Base-by-base conservation (phyloP, 495 filamentous ascomycete genomes). In the Xylaria castorea region DNA sequence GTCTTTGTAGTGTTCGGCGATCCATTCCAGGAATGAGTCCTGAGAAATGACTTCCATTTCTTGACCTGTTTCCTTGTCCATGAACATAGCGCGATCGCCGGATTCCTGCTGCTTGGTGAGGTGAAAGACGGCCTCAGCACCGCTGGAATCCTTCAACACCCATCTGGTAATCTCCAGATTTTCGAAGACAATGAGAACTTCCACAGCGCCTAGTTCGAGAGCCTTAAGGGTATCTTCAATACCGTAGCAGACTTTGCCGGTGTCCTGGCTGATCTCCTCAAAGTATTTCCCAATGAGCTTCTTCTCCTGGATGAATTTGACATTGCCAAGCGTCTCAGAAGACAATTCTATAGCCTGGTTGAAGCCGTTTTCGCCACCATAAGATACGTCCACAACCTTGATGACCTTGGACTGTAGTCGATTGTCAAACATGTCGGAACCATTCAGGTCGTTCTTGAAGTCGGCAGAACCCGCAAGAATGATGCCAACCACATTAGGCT, bases 301-400 rank as follows among this genome's bases (percentile, higher is more conserved):
- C 92, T 99, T 99, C 88, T 99, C 96, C 83, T 99, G 96, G 81
- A 99, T 97, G 83, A 99, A 99, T 83, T 99, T 99, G 86, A 99
- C 96, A 76, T 97, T 98, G 83, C 94, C 92, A 60, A 99, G 87
- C n/a, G 96, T 98, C 87, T 99, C 97, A 16, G 93, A 87, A 38
- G 96, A 91, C 76, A 99, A 83, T 79, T 98, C 96, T 74, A 99
- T 99, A 67, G 96, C 96, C 85, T 99, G 97, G 86, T 98, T 99
- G 87, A 99, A 99, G 22, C 96, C 96, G 85, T 98, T 98, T 85
- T 99, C 97, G 74, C 96, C 96, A 79, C 96, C 96, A 77, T 99
- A 98, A 16, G 95, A 98, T 32, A 99, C 97, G 78, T 99, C 96
- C 34, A 99, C 96, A 53, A 98, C 91, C 85, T 99, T 99, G 87